Percentiles rank a stretch among this genome's conserved stretches.
These are phyloP conservation scores for Moringa oleifera DNA, from an alignment of 345 rosid genomes.

Conservation along the genomic window DNA sequence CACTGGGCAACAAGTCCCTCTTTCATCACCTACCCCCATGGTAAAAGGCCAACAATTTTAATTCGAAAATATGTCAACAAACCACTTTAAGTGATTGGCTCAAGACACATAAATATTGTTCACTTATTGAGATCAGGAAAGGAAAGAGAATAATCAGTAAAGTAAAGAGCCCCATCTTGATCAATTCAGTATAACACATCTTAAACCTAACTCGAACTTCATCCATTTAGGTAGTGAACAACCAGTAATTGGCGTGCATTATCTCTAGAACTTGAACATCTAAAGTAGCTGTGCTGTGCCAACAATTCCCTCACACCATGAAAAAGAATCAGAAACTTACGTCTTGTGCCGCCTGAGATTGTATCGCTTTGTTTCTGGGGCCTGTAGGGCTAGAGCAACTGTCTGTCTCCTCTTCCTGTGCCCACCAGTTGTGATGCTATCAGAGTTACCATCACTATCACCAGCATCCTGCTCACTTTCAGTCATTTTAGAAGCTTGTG, in stretches of 20 bases:
- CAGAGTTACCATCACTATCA: constrained; percentile 63
- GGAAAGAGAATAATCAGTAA: too few species aligned
- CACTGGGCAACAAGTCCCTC: too few species aligned
- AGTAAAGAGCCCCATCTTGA: too few species aligned
- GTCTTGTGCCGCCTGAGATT: constrained; percentile 65
- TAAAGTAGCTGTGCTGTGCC: not conserved
- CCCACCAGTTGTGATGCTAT: constrained; percentile 55
- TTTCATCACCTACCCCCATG: too few species aligned
- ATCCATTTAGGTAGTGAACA: not conserved
- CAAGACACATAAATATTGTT: too few species aligned
- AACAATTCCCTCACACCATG: not conserved
- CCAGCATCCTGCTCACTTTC: constrained; percentile 49
- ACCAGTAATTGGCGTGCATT: not conserved
- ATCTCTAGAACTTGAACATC: not conserved
- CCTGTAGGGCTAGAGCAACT: constrained; percentile 29
- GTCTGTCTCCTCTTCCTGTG: constrained; percentile 59
- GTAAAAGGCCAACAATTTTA: too few species aligned
- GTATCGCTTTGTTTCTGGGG: constrained; percentile 65
- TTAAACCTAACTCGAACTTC: not conserved
- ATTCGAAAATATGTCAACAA: too few species aligned
- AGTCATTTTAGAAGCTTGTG: constrained; percentile 32
- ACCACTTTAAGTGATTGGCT: too few species aligned
- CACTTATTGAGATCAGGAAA: too few species aligned
- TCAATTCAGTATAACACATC: not conserved
- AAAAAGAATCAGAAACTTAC: constrained; percentile 40